Conservation (phyloP, 2,329 filamentous ascomycete genomes). For the Didymella segeticola region DNA sequence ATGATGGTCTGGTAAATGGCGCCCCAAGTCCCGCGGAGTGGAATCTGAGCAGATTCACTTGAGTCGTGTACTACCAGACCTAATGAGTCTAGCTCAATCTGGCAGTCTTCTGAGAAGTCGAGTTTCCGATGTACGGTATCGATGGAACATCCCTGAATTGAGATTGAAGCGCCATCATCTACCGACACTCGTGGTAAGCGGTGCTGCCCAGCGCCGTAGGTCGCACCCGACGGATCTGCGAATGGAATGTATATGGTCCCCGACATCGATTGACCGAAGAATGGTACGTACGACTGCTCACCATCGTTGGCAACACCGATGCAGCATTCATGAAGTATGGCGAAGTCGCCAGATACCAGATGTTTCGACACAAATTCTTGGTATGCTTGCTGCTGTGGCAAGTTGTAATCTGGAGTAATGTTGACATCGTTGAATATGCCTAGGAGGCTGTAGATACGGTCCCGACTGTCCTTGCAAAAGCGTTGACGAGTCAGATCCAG, state of each 20-base stretch:
- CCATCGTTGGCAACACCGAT: slow-evolving; percentile 8
- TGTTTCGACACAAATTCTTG: slow-evolving; percentile 8
- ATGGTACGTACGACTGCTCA: slow-evolving; percentile 11
- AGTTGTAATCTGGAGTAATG: slow-evolving; percentile 3
- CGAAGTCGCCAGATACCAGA: slow-evolving; percentile 9
- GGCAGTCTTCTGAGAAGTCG: slow-evolving; percentile 3
- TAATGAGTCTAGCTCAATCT: not conserved
- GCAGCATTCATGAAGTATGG: slow-evolving; percentile 15
- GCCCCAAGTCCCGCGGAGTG: slow-evolving; percentile 14
- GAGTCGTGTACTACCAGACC: not conserved
- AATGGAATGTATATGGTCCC: slow-evolving; percentile 2
- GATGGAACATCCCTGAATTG: slow-evolving; percentile 1
- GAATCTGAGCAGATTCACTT: not conserved
- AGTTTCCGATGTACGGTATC: slow-evolving; percentile 8
- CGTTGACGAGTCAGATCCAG: slow-evolving; percentile 12
- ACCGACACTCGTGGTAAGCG: not conserved
- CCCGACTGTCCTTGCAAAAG: slow-evolving; percentile 11
- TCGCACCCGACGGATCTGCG: not conserved
- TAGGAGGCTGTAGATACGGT: slow-evolving; percentile 14
- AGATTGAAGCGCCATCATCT: not conserved
- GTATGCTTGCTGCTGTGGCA: slow-evolving; percentile 4
- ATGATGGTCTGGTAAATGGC: slow-evolving; percentile 13
- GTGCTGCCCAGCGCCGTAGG: slow-evolving; percentile 11
- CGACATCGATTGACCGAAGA: slow-evolving; percentile 10
- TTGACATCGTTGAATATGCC: slow-evolving; percentile 1